Conservation (phyloP, 2,329 filamentous ascomycete genomes). For the Chalara sp. region DNA sequence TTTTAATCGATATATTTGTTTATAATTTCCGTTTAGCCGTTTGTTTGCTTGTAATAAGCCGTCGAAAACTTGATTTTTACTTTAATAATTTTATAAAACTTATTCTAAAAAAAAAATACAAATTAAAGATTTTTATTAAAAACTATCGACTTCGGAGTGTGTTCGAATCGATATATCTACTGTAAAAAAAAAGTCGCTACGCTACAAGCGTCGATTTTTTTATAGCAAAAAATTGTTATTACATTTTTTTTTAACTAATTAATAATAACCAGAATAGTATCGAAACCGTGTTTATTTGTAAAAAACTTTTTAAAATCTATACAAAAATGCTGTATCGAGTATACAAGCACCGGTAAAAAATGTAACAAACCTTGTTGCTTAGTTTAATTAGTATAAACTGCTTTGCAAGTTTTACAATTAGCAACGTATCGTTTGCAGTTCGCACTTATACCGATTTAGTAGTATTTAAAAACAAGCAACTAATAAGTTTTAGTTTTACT, state of each 20-base stretch:
- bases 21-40: conserved; percentile 14
- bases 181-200: conserved; percentile 4
- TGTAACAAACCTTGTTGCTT: neutral
- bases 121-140: conserved; percentile 12
- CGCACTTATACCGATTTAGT: neutral
- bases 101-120: conserved; percentile 11
- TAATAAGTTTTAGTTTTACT: neutral
- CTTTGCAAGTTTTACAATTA: neutral
- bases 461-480: neutral
- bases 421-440: neutral
- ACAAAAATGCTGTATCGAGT: conserved; percentile 2
- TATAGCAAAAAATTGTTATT: conserved; percentile 4
- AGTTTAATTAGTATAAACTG: neutral
- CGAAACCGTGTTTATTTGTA: neutral
- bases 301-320: conserved; percentile 9
- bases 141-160: conserved; percentile 6
- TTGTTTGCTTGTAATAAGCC: conserved; percentile 10
- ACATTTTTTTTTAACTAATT: conserved; percentile 3
- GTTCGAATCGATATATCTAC: conserved; percentile 1
- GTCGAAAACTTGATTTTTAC: conserved; percentile 9
- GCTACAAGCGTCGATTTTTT: conserved; percentile 1
- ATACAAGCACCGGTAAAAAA: conserved; percentile 2
- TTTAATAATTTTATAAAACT: conserved; percentile 5
- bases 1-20: conserved; percentile 14
- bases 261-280: conserved; percentile 6